These are phyloP conservation scores for Solanum tarijense DNA, from an alignment of 257 asterid genomes.

Conservation along the genomic window DNA sequence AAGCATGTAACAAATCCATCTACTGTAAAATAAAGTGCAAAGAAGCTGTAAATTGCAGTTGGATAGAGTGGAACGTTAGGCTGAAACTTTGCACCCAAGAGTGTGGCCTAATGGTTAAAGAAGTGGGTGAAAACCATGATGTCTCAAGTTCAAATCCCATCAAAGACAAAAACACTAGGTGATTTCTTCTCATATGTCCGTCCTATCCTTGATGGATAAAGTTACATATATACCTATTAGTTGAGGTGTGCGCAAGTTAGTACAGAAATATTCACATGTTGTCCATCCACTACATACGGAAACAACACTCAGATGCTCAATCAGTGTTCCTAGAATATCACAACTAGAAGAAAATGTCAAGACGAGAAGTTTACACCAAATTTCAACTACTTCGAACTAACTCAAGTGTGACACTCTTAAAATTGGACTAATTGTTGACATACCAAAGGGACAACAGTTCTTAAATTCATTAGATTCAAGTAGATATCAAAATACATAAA, in stretches of 20 bases:
- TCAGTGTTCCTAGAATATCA: background rate
- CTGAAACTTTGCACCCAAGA: background rate
- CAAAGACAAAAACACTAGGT: background rate
- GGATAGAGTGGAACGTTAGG: background rate
- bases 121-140: background rate
- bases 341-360: background rate
- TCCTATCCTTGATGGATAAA: background rate
- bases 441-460: background rate
- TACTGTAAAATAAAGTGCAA: background rate
- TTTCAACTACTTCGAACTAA: background rate
- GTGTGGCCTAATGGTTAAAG: background rate
- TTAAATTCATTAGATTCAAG: background rate
- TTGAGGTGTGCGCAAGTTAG: background rate
- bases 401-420: background rate
- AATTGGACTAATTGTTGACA: background rate
- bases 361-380: background rate
- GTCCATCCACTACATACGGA: background rate
- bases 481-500: background rate
- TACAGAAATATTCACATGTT: background rate
- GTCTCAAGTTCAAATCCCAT: background rate
- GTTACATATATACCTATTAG: background rate
- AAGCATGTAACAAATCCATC: background rate
- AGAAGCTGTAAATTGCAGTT: background rate
- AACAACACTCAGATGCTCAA: background rate
- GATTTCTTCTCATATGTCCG: background rate